Evolutionary conservation across 345 rosid species (phyloP), one percentile per base, ranked within the genome.

Genomic region (Noccaea bulbosa): DNA sequence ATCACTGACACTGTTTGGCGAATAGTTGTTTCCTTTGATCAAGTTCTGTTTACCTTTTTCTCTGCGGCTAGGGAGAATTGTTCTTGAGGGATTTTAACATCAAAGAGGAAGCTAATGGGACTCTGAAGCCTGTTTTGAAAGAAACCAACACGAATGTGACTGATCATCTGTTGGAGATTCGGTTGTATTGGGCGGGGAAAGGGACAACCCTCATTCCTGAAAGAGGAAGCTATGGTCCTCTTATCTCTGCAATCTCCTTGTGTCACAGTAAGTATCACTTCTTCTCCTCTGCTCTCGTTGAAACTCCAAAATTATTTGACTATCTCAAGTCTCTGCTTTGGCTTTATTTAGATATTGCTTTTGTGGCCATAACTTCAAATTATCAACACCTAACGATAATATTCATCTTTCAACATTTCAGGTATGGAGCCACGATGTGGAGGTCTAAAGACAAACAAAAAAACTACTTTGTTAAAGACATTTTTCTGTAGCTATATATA

Each of bases 221-320:
- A 0, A 72, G 69, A 67, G 84, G 92, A 60, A 48, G 70, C 27
- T 83, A 88, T 55, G 90, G 92, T 45, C 87, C 90, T 62, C 77
- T 88, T 15, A 77, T 86, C 70, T 89, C 92, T 41, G 92, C 89
- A 4, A 83, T 89, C 58, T 82, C 88, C 38, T 77, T 81, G 11
- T 71, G 76, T 49, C 77, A 80, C 30, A 62, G 85, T 81, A 62
- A 48, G 80, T 8, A 59, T 8, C 22, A 32, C 22, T 55, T 38
- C 22, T 55, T 38, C 6, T 59, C 54, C 43, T 30, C 45, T 16
- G 35, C 3, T 59, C 3, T 59, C 5, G 10, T 35, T 4, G 54
- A 38, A 20, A 38, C 44, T 5, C 14, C 12, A 9, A 22, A 6
- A 0, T 12, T 40, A 20, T 7, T 39, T 11, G 11, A 39, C 30